These are phyloP conservation scores for Myrmaecium sp. DNA, from an alignment of 2,329 filamentous ascomycete genomes.

Conservation along the genomic window DNA sequence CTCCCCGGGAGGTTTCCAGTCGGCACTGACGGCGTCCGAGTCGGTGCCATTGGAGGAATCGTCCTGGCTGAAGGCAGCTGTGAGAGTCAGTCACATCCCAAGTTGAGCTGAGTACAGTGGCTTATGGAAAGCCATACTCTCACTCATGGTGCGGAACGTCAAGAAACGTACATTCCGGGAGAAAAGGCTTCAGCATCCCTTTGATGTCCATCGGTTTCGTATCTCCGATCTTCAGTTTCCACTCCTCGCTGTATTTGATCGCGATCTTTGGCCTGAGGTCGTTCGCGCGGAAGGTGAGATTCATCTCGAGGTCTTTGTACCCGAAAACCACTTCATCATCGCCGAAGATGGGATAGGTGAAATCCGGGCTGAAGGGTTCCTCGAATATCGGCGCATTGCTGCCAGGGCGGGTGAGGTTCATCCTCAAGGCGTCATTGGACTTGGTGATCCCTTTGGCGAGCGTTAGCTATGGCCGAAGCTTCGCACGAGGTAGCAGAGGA, in stretches of 20 bases:
- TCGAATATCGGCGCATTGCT: slow-evolving; percentile 26
- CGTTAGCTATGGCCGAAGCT: not conserved
- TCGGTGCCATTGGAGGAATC: slow-evolving; percentile 3
- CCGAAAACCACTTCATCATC: slow-evolving; percentile 87
- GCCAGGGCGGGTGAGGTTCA: slow-evolving; percentile 19
- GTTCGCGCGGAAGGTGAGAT: slow-evolving; percentile 49
- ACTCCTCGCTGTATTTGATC: slow-evolving; percentile 50
- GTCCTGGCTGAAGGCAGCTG: slow-evolving; percentile 2
- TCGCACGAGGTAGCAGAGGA: not conserved
- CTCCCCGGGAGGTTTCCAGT: slow-evolving; percentile 59
- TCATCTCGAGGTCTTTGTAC: slow-evolving; percentile 66
- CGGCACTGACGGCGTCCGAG: slow-evolving; percentile 28
- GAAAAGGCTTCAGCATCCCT: slow-evolving; percentile 40
- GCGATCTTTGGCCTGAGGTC: slow-evolving; percentile 67
- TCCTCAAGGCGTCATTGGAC: slow-evolving; percentile 20
- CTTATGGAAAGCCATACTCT: too few relatives aligned
- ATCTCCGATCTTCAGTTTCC: slow-evolving; percentile 56
- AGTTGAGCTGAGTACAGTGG: too few relatives aligned
- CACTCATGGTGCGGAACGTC: not conserved
- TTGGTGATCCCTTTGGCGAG: slow-evolving; percentile 13
- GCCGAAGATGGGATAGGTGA: slow-evolving; percentile 84
- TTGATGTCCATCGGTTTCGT: slow-evolving; percentile 53
- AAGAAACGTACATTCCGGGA: slow-evolving; percentile 44
- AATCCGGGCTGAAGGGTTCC: slow-evolving; percentile 62
- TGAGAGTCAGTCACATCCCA: not conserved